Evolutionary conservation across 2,329 filamentous ascomycete genomes (phyloP), one percentile per base, ranked within the genome.

Genomic region (Aspergillus pseudoviridinutans): DNA sequence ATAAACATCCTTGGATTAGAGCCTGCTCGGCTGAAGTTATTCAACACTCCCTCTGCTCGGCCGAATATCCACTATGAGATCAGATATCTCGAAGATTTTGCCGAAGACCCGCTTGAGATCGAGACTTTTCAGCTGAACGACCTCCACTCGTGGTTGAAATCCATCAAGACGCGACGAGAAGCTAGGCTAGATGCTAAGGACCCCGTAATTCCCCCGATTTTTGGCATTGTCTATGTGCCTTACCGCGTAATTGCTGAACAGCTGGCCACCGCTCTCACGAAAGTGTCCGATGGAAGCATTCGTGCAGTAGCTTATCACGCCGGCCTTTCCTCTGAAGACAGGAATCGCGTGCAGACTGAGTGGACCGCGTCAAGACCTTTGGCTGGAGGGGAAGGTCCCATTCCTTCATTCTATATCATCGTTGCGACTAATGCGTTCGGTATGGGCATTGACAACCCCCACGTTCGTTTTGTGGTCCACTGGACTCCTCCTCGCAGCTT

Each of bases 391-490:
- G 61, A 65, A 14, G 62, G 64, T 24, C 61, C 60, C n/a, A 53
- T 62, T 71, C 80, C 83, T 27, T 89, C 89, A 1, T 96, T 94
- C 75, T 92, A 94, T 71, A 86, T 97, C 51, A 93, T 97, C 59
- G 92, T 97, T 28, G 93, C 93, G 1, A 97, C 93, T 0, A 97
- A 91, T 1, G 93, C 93, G 0, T 97, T 97, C 68, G 93, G 93
- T 2, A 97, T 97, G 93, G 93, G 93, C 27, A 97, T 97, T 62
- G 92, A 97, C 74, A 97, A 97, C 74, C 87, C 94, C 53, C 89
- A 96, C 65, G 93, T 97, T 10, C 89, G 93, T 2, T 97, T 97
- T 67, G 92, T 97, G 1, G 87, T 94, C 1, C 93, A 97, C 74
- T 97, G 93, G 92, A 89, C 91, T 58, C 82, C 96, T 9, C 91